Evolutionary conservation across 2,329 filamentous ascomycete species (phyloP).

Genomic region (Penicillium sp.): DNA sequence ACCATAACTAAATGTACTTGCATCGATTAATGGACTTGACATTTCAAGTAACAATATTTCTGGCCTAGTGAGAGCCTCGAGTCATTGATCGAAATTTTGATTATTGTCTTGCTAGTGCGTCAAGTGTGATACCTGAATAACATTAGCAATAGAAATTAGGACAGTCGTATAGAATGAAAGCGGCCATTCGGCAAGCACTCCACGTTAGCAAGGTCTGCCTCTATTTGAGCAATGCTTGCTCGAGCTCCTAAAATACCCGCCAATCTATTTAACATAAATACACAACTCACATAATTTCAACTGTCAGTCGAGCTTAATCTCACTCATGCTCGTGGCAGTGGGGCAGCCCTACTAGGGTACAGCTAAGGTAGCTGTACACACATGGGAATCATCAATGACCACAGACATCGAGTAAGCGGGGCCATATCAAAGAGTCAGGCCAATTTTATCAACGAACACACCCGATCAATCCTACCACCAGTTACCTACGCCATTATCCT

Average conservation of each 20-base stretch:
- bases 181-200: no score
- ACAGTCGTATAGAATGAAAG: no score
- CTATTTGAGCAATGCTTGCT: no score
- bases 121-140: no score
- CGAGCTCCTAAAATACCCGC: neutral
- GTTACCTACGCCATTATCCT: neutral
- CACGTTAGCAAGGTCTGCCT: no score
- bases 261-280: neutral
- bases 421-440: neutral
- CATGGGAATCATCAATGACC: slow-evolving; percentile 1
- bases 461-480: neutral
- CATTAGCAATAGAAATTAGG: no score
- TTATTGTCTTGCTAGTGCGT: no score
- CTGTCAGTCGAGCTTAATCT: neutral
- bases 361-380: neutral
- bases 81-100: no score
- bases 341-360: neutral
- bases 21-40: slow-evolving; percentile 12
- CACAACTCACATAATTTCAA: neutral
- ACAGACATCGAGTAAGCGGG: slow-evolving; percentile 6
- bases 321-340: neutral
- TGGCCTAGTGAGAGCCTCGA: no score
- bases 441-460: neutral
- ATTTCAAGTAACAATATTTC: neutral
- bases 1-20: slow-evolving; percentile 13